Base-by-base conservation (phyloP, 2,329 filamentous ascomycete species). In the Fusarium palustre region DNA sequence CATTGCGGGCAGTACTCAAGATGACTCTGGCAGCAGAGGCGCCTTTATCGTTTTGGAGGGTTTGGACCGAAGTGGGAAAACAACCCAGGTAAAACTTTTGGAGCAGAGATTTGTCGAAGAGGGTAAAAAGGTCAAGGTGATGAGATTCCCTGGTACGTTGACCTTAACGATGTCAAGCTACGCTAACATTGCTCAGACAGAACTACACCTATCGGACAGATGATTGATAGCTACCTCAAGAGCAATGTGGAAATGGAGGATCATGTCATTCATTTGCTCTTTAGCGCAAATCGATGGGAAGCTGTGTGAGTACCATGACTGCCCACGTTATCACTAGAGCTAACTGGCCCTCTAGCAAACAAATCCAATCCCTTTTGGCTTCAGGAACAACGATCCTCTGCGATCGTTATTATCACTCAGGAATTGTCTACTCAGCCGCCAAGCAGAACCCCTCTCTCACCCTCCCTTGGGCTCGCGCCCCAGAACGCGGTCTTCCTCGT, bases 321-420 rank as follows among this genome's bases (percentile, higher is more conserved):
- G 34, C 78, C 5, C 3, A 9, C 10, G 12, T 16, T 7, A 15
- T 15, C 15, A 45, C n/a, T 28, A 25, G 3, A 38, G 38, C 66
- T 72, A 24, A 66, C 53, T 9, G 1, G 8, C 36, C 16, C 1
- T 38, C 7, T 62, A 88, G 86, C 3, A 81, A 83, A 70, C 80
- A 80, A 50, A 90, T 90, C 46, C 76, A 82, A 20, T 59, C 79
- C 2, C 81, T 87, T 8, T 79, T 97, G 8, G 81, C 83, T 1
- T 79, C 83, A 2, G 94, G 95, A 11, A 90, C 85, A 22, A 96
- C 89, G 0, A 86, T 99, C 33, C 84, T 99, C 39, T 90, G 95
- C 71, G 96, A 99, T 79, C 90, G 96, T 48, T 99, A 98, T 82
- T 97, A 97, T 78, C 95, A 97, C 83, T 96, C 92, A 22, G 96